Conservation (phyloP, 2,329 filamentous ascomycete species). For the Pseudogymnoascus sp. region DNA sequence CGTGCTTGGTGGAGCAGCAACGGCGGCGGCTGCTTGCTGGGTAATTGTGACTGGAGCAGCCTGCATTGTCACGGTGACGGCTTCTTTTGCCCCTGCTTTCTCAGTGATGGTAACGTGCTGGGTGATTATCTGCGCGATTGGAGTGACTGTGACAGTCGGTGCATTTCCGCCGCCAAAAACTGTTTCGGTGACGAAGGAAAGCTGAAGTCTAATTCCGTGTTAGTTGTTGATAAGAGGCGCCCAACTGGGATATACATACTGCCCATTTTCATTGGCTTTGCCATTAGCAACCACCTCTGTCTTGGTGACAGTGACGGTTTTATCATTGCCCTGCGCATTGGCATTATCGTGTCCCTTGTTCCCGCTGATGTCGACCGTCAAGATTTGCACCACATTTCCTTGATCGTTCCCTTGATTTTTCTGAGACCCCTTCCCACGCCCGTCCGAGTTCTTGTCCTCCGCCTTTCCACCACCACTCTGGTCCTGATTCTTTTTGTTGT, state of each 20-base stretch:
- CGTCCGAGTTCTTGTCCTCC: not conserved
- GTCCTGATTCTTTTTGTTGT: not conserved
- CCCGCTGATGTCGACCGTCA: not conserved
- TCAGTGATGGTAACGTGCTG: constrained; percentile 17
- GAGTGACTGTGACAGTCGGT: constrained; percentile 33
- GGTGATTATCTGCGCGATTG: constrained; percentile 23
- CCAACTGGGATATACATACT: not conserved
- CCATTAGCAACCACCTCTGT: not conserved
- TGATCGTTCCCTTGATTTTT: not conserved
- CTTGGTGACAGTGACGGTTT: not conserved
- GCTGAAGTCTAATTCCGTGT: constrained; percentile 18
- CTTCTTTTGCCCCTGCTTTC: constrained; percentile 11
- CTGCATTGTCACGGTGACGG: constrained; percentile 9
- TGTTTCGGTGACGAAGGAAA: constrained; percentile 32
- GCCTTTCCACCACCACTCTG: not conserved
- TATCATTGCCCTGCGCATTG: not conserved
- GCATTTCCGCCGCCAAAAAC: constrained; percentile 26
- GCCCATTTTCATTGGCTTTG: not conserved
- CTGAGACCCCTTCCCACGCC: not conserved
- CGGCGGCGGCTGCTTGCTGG: not conserved
- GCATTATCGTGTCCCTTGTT: not conserved
- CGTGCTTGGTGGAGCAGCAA: not conserved
- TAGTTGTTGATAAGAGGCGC: not conserved
- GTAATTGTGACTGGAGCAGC: constrained; percentile 8
- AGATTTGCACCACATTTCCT: constrained; percentile 4